Evolutionary conservation across 129 eudicot genomes (phyloP), one percentile per base, ranked within the genome.

Genomic region (Rutidosis leptorrhynchoides): DNA sequence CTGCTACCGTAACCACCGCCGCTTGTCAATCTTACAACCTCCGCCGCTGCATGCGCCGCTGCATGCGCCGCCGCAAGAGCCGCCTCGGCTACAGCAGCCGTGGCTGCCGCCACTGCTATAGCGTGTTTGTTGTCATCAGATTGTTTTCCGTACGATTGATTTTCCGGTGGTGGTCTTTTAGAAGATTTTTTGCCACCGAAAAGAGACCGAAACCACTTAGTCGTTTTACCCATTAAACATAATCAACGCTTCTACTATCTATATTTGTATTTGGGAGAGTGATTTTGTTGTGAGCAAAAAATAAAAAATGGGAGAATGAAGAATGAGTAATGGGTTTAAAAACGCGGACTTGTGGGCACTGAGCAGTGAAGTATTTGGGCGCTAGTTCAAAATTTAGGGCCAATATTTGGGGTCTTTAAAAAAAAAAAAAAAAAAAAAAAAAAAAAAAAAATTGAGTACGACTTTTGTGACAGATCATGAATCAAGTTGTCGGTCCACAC

Each of bases 1-100:
- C 81, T 64, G 6, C 85, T 62, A 64, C 67, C 10, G 22, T 20
- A 51, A 33, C 82, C 64, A 7, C 81, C 75, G 5, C 74, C 90
- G 42, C 87, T 78, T 12, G 95, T 93, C 35, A 93, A 76, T 32
- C 92, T 80, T 4, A 93, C 99, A 10, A 93, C 99, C 78, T 93
- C 96, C 1, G 96, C 99, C 9, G 99, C 99, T 5, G 99, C 96
- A 56, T 84, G 88, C 1, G 96, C 99, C 9, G 99, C 99, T 5
- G 99, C 96, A 56, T 84, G 88, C 0, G 99, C 99, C 52, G 99
- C 99, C 26, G 95, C 99, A 2, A 93, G 83, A 15, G 99, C 99
- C 0, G 99, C 99, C 74, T 93, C 96, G 0, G 99, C 99, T 20
- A 86, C 99, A 0, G 92, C 96, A 16, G 99, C 99, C 5, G 96